A percentile compares a stretch with the other conserved stretches of the same genome.
phyloP scores from a whole-genome alignment of 257 asterid genomes.

The Eucommia ulmoides region DNA sequence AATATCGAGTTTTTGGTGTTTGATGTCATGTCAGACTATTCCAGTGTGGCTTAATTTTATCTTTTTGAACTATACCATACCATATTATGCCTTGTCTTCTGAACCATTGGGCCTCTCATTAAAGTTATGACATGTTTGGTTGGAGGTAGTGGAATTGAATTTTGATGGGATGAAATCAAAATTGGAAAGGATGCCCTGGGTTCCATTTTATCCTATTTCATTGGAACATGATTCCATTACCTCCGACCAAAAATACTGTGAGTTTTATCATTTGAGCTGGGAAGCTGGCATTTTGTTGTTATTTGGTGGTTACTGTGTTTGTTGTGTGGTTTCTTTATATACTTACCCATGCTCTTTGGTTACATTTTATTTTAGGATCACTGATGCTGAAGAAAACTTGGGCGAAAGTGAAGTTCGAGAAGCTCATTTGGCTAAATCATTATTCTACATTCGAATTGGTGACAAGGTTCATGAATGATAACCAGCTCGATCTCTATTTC shows the following conservation, averaged over 20 bases:
- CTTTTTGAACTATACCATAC: no score
- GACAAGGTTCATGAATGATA: constrained; percentile 34
- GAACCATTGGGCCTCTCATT: no score
- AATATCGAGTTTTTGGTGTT: no score
- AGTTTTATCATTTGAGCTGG: background rate
- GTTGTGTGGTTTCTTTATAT: background rate
- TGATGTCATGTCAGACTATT: no score
- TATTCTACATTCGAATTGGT: constrained; percentile 62
- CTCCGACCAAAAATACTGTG: no score
- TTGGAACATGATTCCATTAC: no score
- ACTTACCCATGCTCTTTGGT: constrained; percentile 8
- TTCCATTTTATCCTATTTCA: background rate
- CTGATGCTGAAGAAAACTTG: constrained; percentile 89
- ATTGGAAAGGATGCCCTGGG: background rate
- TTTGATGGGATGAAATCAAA: no score
- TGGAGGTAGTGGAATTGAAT: no score
- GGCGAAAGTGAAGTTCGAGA: constrained; percentile 97
- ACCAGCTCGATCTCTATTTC: background rate
- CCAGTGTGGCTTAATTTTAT: no score
- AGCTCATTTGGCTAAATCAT: constrained; percentile 85
- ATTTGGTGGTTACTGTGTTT: background rate
- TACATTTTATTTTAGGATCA: constrained; percentile 46
- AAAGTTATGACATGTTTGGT: no score
- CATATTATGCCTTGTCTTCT: no score
- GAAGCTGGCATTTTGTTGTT: background rate